Evolutionary conservation across 352 stramenopile genomes (phyloP).

Genomic region (Phytophthora chlamydospora): DNA sequence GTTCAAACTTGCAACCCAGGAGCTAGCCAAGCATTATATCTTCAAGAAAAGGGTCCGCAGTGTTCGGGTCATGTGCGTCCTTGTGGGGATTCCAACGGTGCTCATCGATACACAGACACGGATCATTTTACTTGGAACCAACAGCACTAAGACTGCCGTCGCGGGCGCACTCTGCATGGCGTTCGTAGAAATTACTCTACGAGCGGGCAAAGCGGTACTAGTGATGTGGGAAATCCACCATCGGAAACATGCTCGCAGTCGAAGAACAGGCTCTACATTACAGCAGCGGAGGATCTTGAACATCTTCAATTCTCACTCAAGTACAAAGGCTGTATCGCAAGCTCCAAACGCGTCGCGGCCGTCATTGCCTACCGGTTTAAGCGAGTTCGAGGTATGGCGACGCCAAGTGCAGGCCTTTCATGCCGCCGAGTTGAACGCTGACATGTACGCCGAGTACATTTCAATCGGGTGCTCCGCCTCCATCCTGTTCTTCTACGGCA

Average conservation of each 20-base stretch:
- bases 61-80: slow-evolving; percentile 37
- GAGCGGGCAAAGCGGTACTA: slow-evolving; percentile 26
- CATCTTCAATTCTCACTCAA: background rate
- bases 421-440: slow-evolving; percentile 25
- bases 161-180: slow-evolving; percentile 33
- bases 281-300: no score
- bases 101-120: slow-evolving; percentile 49
- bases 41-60: slow-evolving; percentile 27
- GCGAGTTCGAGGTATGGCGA: slow-evolving; percentile 18
- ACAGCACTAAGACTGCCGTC: slow-evolving; percentile 13
- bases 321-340: background rate
- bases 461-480: slow-evolving; percentile 38
- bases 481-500: slow-evolving; percentile 36
- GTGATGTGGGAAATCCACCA: slow-evolving; percentile 21
- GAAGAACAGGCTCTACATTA: background rate
- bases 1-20: slow-evolving; percentile 42
- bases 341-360: background rate
- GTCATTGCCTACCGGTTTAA: background rate
- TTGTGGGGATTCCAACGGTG: slow-evolving; percentile 39
- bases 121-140: slow-evolving; percentile 34
- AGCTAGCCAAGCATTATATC: slow-evolving; percentile 32
- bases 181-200: slow-evolving; percentile 32
- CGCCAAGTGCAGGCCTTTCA: slow-evolving; percentile 23
- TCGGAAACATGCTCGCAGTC: slow-evolving; percentile 1
- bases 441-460: slow-evolving; percentile 52